Conservation (phyloP, 2,329 filamentous ascomycete genomes). For the Fusarium avenaceum region DNA sequence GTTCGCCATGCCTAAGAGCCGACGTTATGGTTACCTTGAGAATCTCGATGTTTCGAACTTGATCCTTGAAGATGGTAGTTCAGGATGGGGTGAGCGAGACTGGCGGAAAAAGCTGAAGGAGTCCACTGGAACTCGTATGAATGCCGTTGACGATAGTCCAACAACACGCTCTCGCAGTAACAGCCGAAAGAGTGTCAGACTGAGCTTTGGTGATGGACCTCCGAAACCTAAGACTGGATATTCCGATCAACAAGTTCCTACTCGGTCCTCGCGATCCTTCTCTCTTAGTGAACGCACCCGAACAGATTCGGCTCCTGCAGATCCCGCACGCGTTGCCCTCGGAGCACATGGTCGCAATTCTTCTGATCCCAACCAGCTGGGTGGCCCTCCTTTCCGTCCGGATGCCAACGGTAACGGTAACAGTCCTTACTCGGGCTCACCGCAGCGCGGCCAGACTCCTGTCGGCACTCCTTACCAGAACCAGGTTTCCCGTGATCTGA, state of each 20-base stretch:
- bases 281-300: constrained; percentile 60
- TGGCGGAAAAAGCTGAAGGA: constrained; percentile 94
- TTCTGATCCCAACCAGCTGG: constrained; percentile 59
- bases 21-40: constrained; percentile 91
- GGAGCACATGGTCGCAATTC: constrained; percentile 61
- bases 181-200: constrained; percentile 69
- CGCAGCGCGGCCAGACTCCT: constrained; percentile 55
- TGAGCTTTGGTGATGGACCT: constrained; percentile 61
- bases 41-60: constrained; percentile 85
- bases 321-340: constrained; percentile 55
- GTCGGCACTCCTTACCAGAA: constrained; percentile 59
- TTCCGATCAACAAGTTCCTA: constrained; percentile 65
- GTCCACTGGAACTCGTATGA: constrained; percentile 84
- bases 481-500: constrained; percentile 63
- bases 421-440: constrained; percentile 51
- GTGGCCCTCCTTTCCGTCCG: constrained; percentile 46
- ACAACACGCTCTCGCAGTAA: constrained; percentile 63
- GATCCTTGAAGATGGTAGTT: constrained; percentile 82
- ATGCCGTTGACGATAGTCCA: constrained; percentile 67
- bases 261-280: constrained; percentile 67
- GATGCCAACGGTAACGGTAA: constrained; percentile 45
- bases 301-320: constrained; percentile 66
- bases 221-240: constrained; percentile 66
- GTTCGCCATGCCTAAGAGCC: constrained; percentile 96
- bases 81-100: constrained; percentile 84